A percentile compares a stretch with the other conserved stretches of the same genome.
These are phyloP conservation scores for Lachancea cidri DNA, from an alignment of 805 yeast species.

Conservation along the genomic window DNA sequence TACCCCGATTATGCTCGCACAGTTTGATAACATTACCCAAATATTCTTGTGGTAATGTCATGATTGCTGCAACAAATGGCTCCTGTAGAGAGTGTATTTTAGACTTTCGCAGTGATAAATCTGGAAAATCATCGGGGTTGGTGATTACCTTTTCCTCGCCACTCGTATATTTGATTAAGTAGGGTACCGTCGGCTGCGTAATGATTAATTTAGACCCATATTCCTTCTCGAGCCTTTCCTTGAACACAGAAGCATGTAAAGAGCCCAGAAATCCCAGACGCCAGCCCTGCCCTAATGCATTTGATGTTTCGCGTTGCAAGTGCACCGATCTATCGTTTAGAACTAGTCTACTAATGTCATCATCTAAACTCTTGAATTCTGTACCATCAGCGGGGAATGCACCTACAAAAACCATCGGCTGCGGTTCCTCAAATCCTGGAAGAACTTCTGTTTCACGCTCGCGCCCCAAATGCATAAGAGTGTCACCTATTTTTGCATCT, in stretches of 20 bases:
- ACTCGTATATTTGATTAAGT: conserved; percentile 62
- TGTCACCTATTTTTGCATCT: conserved; percentile 90
- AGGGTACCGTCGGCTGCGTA: conserved; percentile 96
- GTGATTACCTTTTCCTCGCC: conserved; percentile 64
- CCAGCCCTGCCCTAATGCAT: conserved; percentile 97
- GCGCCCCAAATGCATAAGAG: conserved; percentile 59
- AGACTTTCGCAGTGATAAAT: conserved; percentile 35
- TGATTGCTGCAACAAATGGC: conserved; percentile 85
- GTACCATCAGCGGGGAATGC: conserved; percentile 96
- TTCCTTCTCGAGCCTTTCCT: conserved; percentile 86
- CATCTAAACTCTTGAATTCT: conserved; percentile 85
- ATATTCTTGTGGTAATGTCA: conserved; percentile 88
- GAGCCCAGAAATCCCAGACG: conserved; percentile 93
- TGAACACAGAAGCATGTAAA: conserved; percentile 89
- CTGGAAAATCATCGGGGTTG: conserved; percentile 93
- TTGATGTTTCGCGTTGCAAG: conserved; percentile 83
- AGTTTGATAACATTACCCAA: conserved; percentile 81
- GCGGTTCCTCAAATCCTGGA: conserved; percentile 94
- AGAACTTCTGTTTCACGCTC: conserved; percentile 61
- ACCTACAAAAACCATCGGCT: conserved; percentile 98
- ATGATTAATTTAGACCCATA: conserved; percentile 89
- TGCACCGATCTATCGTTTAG: conserved; percentile 90
- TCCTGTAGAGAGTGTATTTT: conserved; percentile 53
- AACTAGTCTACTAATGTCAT: conserved; percentile 81
- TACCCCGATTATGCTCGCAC: conserved; percentile 80